Conservation (phyloP, 208 protist species). For the Leishmania amazonensis region DNA sequence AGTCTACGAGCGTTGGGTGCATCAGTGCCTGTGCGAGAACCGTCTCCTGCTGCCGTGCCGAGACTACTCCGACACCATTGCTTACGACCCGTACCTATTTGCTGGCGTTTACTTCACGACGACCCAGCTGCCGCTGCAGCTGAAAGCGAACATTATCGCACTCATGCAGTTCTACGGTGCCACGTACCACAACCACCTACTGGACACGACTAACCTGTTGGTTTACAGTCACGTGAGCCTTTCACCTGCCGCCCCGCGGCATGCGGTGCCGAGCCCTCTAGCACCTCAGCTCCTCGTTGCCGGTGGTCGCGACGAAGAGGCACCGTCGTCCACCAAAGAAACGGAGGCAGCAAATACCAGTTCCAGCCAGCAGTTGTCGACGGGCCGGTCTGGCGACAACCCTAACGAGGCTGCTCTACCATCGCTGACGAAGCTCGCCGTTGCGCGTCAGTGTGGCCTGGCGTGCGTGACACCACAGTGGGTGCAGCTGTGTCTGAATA, state of each 20-base stretch:
- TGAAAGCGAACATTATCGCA: slow-evolving; percentile 70
- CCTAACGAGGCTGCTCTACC: background rate
- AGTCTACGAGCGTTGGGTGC: slow-evolving; percentile 59
- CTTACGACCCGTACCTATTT: slow-evolving; percentile 64
- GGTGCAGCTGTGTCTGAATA: slow-evolving; percentile 59
- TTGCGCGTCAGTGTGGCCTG: slow-evolving; percentile 33
- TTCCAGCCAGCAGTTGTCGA: background rate
- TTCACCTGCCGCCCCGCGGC: background rate
- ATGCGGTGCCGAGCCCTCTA: background rate
- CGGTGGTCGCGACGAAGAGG: background rate
- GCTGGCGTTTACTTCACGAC: slow-evolving; percentile 66
- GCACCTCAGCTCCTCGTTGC: background rate
- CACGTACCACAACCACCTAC: slow-evolving; percentile 61
- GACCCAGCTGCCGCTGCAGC: slow-evolving; percentile 40
- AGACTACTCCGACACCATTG: slow-evolving; percentile 26
- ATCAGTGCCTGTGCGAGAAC: slow-evolving; percentile 30
- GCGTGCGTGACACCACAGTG: slow-evolving; percentile 57
- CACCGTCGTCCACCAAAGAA: background rate
- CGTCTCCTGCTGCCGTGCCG: slow-evolving; percentile 13
- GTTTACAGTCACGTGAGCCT: slow-evolving; percentile 39
- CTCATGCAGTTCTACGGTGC: slow-evolving; percentile 72
- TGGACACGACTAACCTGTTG: slow-evolving; percentile 50
- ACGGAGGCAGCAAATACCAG: background rate
- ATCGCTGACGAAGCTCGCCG: slow-evolving; percentile 31
- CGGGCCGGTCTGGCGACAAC: background rate